Base-by-base conservation (phyloP, 306 rosid genomes). In the Acacia crassicarpa region DNA sequence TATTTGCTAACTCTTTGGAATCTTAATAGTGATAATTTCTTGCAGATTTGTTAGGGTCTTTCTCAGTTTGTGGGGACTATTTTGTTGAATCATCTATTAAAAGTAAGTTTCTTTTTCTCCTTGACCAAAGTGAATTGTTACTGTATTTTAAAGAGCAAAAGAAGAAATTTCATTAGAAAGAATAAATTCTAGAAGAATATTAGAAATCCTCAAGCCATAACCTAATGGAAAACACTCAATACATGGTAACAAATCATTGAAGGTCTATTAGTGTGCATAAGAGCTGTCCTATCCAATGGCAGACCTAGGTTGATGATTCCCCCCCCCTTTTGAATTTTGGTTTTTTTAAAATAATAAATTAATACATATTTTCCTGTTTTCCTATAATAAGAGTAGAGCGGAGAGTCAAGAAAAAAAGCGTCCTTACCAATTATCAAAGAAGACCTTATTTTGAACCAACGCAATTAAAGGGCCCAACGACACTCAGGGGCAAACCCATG, bases 41-140 rank as follows among this genome's bases (percentile, higher is more conserved):
- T 80, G 87, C 91, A 94, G 97, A 89, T 94, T 72, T 91, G 91
- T 74, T 41, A 80, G 73, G 97, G 92, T 83, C 93, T 92, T 79
- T 90, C 94, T 72, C 97, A 91, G 74, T 92, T 94, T 80, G 84
- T 49, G 40, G 93, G 98, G 74, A 97, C 98, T 17, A 46, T 90
- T 76, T 35, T 94, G 71, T 81, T 94, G 90, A 92, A 85, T 75
- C 85, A 82, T 84, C 92, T 94, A 40, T 87, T 92, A 79, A 82
- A 83, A 90, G 98, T 91, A 82, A 53, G 89, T 74, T 58, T 78
- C 75, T 85, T 43, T 82, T 54, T 80, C 38, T 14, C 67, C 11
- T 41, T 33, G 51, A 54, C 12, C 70, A 76, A 53, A 77, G 74
- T 67, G 65, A 30, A 72, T 49, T 76, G 56, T 56, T 53, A 35